These are phyloP conservation scores for Puccinia sorghi DNA, from an alignment of 1,284 basidiomycete genomes.

Conservation along the genomic window DNA sequence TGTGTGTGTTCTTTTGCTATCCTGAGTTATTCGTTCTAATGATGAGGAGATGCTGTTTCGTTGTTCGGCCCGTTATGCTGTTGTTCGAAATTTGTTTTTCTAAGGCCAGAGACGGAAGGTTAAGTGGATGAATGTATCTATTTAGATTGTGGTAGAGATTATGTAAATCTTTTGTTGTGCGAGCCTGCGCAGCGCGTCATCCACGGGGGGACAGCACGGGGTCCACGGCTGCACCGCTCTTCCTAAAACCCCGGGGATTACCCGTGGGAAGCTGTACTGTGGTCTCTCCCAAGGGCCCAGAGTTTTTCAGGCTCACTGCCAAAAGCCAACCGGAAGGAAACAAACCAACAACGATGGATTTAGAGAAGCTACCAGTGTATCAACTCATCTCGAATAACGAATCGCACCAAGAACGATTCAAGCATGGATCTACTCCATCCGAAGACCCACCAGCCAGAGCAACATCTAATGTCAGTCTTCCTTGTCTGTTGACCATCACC, in stretches of 20 bases:
- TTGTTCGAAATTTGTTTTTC: too few relatives aligned
- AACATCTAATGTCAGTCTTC: neutral
- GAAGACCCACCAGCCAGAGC: neutral
- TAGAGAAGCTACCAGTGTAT: constrained; percentile 16
- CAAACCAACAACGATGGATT: constrained; percentile 4
- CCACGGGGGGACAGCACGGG: too few relatives aligned
- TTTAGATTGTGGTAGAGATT: too few relatives aligned
- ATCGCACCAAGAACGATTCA: neutral
- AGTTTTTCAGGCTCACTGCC: neutral
- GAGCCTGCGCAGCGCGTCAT: too few relatives aligned
- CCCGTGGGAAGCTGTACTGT: neutral
- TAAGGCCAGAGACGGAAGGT: too few relatives aligned
- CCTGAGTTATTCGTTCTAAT: too few relatives aligned
- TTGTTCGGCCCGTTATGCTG: too few relatives aligned
- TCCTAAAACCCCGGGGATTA: too few relatives aligned
- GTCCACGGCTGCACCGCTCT: too few relatives aligned
- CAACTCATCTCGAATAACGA: neutral
- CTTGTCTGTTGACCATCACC: neutral
- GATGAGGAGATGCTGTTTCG: too few relatives aligned
- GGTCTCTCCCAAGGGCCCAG: neutral
- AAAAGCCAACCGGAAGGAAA: neutral
- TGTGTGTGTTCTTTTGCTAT: neutral
- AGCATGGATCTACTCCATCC: neutral
- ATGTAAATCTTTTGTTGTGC: too few relatives aligned
- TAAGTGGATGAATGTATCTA: too few relatives aligned